Percentiles rank a stretch among this genome's conserved stretches.
Conservation (phyloP, 2,329 filamentous ascomycete species). For the Aspergillus floridensis region DNA sequence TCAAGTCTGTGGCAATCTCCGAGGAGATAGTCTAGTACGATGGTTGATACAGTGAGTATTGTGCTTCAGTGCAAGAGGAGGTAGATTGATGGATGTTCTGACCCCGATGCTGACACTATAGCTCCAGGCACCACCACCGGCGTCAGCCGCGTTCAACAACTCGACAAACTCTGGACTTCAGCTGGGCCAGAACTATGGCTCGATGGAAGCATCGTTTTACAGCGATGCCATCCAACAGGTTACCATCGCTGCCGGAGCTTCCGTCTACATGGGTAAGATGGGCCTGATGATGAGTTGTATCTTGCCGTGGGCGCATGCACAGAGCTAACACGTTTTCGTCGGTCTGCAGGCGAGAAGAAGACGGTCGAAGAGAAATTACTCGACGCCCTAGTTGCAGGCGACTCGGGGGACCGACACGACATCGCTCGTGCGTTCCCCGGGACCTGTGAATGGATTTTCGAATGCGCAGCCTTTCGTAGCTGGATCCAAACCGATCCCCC, state of each 20-base stretch:
- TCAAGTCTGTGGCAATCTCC: neutral
- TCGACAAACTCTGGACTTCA: constrained; percentile 1
- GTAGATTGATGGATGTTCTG: neutral
- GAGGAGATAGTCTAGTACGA: neutral
- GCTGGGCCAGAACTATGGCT: constrained; percentile 1
- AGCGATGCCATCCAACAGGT: constrained; percentile 1
- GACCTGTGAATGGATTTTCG: constrained; percentile 1
- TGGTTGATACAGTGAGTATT: neutral
- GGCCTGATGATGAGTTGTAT: neutral
- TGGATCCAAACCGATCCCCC: neutral
- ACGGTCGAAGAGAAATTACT: constrained; percentile 2
- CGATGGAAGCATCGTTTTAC: neutral
- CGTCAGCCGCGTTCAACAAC: neutral
- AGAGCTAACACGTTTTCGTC: neutral
- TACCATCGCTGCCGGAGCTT: neutral
- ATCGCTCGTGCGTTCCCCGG: neutral
- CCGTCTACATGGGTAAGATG: constrained; percentile 1
- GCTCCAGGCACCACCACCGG: neutral
- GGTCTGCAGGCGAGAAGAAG: neutral
- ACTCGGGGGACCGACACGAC: neutral
- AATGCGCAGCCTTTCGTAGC: neutral
- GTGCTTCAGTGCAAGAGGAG: neutral
- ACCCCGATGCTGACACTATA: neutral
- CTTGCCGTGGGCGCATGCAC: neutral
- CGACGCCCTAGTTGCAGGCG: neutral